These are phyloP conservation scores for Pyrus communis DNA, from an alignment of 306 rosid species.

Conservation along the genomic window DNA sequence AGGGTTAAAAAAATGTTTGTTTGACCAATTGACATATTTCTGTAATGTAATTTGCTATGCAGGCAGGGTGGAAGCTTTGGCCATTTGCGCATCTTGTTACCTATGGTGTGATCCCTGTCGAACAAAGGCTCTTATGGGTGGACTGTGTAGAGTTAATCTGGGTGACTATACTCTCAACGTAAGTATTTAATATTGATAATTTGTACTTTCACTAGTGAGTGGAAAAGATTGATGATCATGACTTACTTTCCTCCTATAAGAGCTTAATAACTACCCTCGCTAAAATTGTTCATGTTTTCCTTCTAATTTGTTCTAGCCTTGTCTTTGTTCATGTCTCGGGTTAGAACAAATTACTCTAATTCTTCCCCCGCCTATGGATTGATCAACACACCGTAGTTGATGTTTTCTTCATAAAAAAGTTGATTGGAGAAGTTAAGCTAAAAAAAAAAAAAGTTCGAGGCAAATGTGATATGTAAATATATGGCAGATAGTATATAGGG, in stretches of 20 bases:
- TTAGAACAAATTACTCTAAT: no score
- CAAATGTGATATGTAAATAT: background rate
- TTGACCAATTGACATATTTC: slow-evolving; percentile 7
- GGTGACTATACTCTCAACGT: slow-evolving; percentile 99
- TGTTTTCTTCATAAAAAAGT: background rate
- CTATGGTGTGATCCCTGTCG: slow-evolving; percentile 86
- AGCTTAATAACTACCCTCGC: background rate
- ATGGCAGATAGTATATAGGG: background rate
- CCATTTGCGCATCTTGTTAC: slow-evolving; percentile 96
- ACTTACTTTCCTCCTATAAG: background rate
- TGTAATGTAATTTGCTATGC: slow-evolving; percentile 14
- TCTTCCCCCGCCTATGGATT: no score
- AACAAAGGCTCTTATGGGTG: slow-evolving; percentile 96
- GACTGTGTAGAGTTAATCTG: slow-evolving; percentile 86
- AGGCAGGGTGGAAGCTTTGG: slow-evolving; percentile 99
- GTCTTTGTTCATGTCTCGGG: background rate
- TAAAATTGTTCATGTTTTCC: background rate
- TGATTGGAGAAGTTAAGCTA: background rate
- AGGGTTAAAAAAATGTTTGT: background rate
- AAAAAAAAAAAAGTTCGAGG: background rate
- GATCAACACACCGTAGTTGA: background rate
- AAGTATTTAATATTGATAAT: slow-evolving; percentile 21
- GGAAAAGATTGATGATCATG: background rate
- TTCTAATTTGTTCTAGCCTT: background rate
- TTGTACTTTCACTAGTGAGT: background rate